Evolutionary conservation across 208 protist species (phyloP), one percentile per base, ranked within the genome.

Genomic region (Phytomonas sp.): DNA sequence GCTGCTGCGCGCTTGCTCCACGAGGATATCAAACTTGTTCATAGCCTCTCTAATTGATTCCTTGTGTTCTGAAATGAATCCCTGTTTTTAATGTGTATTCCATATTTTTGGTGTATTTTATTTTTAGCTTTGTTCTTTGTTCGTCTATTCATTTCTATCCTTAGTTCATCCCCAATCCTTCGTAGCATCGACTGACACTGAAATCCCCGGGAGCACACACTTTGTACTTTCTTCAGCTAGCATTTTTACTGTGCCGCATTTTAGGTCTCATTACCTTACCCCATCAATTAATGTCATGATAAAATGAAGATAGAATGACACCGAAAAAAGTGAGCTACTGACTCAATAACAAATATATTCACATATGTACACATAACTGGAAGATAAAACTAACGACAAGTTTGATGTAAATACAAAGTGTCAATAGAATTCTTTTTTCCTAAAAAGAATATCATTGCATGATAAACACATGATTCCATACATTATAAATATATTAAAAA

Each of bases 21-120:
- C 45, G 45, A 56, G 19, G 45, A 56, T 56, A 23, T 56, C 45
- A 56, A 56, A 23, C 45, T 56, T 56, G 45, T 56, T 56, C 45
- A 23, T 26, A 56, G 45, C 45, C 23, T 56, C 1, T 4, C 45
- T 26, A 11, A 8, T 56, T 56, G 45, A 56, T 6, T 56, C 19
- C 45, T 26, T 56, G 45, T 56, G 7, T 56, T 56, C 45, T 56
- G 40, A 8, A 19, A 26, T 6, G 23, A 26, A 56, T 56, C 11
- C 6, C 19, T 26, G 6, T 19, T 56, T 56, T 56, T 0, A 11
- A 26, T 56, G 45, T 56, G 45, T 56, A 56, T 56, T 6, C 19
- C 45, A 26, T 23, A 6, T 56, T 26, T 26, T 19, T 4, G 6
- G 16, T 6, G 6, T 56, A 23, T 12, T 56, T 56, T 56, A 12